phyloP scores from a whole-genome alignment of 148 eudicot genomes.

The Pouteria glomerata region DNA sequence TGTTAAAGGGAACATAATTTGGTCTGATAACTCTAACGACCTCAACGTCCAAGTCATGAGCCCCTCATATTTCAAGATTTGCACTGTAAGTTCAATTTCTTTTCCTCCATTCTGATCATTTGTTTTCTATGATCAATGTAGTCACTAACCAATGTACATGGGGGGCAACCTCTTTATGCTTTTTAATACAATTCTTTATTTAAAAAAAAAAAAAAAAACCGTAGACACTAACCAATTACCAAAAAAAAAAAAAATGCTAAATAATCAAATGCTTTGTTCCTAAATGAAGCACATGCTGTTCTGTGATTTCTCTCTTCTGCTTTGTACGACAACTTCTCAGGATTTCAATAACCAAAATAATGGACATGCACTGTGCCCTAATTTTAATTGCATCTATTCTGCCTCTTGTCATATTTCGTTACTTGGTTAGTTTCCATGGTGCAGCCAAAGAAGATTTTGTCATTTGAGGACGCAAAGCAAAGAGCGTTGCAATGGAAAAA shows the following conservation, averaged over 20 bases:
- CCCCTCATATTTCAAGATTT: slow-evolving; percentile 84
- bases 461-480: slow-evolving; percentile 94
- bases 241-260: too few relatives aligned
- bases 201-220: too few relatives aligned
- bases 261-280: not conserved
- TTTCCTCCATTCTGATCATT: not conserved
- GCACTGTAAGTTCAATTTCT: slow-evolving; percentile 53
- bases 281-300: not conserved
- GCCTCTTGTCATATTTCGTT: slow-evolving; percentile 1
- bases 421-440: not conserved
- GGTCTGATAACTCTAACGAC: slow-evolving; percentile 92
- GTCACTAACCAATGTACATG: not conserved
- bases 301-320: not conserved
- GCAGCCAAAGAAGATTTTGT: slow-evolving; percentile 86
- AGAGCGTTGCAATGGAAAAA: slow-evolving; percentile 94
- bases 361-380: not conserved
- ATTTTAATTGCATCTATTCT: not conserved
- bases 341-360: not conserved
- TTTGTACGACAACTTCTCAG: not conserved
- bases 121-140: not conserved
- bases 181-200: too few relatives aligned
- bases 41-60: slow-evolving; percentile 72
- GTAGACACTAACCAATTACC: too few relatives aligned
- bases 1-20: slow-evolving; percentile 72
- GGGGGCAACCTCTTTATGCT: too few relatives aligned